Evolutionary conservation across 2,329 filamentous ascomycete genomes (phyloP).

Genomic region (Neofusicoccum sp.): DNA sequence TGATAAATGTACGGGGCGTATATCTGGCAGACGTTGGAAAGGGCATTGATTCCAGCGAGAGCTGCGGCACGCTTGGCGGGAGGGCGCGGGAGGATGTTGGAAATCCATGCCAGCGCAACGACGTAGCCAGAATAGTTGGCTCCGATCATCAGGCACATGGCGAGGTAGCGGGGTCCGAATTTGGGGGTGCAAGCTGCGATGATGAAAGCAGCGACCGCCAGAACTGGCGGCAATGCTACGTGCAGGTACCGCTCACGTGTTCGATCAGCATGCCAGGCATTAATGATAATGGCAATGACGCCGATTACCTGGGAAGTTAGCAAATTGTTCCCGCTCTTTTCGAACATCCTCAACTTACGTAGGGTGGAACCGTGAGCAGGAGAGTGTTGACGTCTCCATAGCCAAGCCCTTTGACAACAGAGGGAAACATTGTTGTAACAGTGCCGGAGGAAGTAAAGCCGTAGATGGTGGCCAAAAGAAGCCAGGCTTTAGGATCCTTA

Average conservation of each 20-base stretch:
- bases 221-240: constrained; percentile 30
- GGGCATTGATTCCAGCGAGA: constrained; percentile 55
- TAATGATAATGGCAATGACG: constrained; percentile 32
- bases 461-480: constrained; percentile 36
- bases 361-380: constrained; percentile 33
- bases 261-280: constrained; percentile 40
- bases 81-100: constrained; percentile 50
- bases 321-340: too few relatives aligned
- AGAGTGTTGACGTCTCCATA: constrained; percentile 32
- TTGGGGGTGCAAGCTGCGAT: constrained; percentile 31
- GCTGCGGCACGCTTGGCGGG: constrained; percentile 56
- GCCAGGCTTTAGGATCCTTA: constrained; percentile 34
- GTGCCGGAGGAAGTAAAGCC: constrained; percentile 34
- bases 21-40: constrained; percentile 42
- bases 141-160: constrained; percentile 51
- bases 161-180: constrained; percentile 57
- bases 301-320: constrained; percentile 43
- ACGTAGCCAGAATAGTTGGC: constrained; percentile 43
- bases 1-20: constrained; percentile 7
- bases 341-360: background rate
- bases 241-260: constrained; percentile 43
- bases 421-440: constrained; percentile 35
- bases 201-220: constrained; percentile 32
- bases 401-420: constrained; percentile 30
- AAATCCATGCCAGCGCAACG: constrained; percentile 59